These are phyloP conservation scores for Biscogniauxia sp. DNA, from an alignment of 2,329 filamentous ascomycete genomes.

Conservation along the genomic window DNA sequence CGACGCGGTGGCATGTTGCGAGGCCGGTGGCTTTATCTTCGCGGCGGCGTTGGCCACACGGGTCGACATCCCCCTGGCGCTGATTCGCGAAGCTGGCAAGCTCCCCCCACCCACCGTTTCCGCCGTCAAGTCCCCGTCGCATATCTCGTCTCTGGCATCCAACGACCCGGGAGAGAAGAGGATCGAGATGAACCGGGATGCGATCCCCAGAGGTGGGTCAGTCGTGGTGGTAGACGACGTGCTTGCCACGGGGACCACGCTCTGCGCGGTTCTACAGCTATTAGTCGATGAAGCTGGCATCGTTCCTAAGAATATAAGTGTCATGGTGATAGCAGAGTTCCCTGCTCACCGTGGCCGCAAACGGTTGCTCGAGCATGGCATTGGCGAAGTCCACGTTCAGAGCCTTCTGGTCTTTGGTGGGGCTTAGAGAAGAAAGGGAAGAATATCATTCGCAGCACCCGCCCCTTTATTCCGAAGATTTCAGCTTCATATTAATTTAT, in stretches of 20 bases:
- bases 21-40: constrained; percentile 56
- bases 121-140: constrained; percentile 44
- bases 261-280: constrained; percentile 51
- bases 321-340: constrained; percentile 59
- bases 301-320: constrained; percentile 36
- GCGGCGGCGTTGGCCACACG: constrained; percentile 47
- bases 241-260: constrained; percentile 53
- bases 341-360: constrained; percentile 51
- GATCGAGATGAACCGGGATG: constrained; percentile 50
- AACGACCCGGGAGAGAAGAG: constrained; percentile 21
- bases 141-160: constrained; percentile 49
- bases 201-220: constrained; percentile 36
- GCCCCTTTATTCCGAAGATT: no score
- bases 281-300: constrained; percentile 42
- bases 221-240: constrained; percentile 62
- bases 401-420: constrained; percentile 53
- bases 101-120: constrained; percentile 56
- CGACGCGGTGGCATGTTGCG: constrained; percentile 48
- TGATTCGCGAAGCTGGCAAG: constrained; percentile 57
- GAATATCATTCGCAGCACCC: no score
- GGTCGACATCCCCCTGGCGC: constrained; percentile 41
- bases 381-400: constrained; percentile 48
- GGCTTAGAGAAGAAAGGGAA: constrained; percentile 9
- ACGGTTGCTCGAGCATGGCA: constrained; percentile 44
- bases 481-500: no score